Evolutionary conservation across 768 basidiomycete species (phyloP), one percentile per base, ranked within the genome.

Genomic region (Tremella yokohamensis): DNA sequence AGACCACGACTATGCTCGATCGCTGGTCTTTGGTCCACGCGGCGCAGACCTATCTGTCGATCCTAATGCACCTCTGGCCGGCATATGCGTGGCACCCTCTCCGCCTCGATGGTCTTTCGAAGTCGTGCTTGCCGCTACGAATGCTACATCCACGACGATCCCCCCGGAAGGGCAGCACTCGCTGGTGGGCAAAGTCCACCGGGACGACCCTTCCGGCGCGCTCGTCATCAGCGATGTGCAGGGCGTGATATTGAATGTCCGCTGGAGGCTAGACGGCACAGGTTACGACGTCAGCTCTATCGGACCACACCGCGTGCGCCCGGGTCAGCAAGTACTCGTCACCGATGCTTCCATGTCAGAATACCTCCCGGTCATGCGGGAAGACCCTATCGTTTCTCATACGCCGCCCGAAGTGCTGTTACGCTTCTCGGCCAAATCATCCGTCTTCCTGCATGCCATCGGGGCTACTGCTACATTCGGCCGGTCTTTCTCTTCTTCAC

Each of bases 231-330:
- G 85, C 52, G 87, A 91, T 68, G 79, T 90, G 8, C 82, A 86
- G 1, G 91, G 90, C 6, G 82, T 96, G 48, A 83, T 88, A 38
- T 82, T 85, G 1, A 85, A 85, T 60, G 85, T 93, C 18, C 85
- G 89, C 20, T 86, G 83, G 69, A 81, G 90, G 24, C 73, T 91
- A 53, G 91, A 93, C 65, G 86, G 86, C 12, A 85, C 81, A 64
- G 91, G 91, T 8, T 94, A 90, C 65, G 89, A 94, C 65, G 82
- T 97, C 53, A 82, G 87, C 51, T 39, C 11, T 58, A 92, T 93
- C 67, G 90, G 89, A 0, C 89, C 87, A 54, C 85, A 90, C 67
- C 79, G 84, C 38, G 86, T 93, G 40, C 82, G 85, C 48, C 83
- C 85, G 0, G 91, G 91, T 0, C 89, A 94, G 66, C 73, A 81